These are phyloP conservation scores for Microbotryomycetes sp. DNA, from an alignment of 1,284 basidiomycete genomes.

Conservation along the genomic window DNA sequence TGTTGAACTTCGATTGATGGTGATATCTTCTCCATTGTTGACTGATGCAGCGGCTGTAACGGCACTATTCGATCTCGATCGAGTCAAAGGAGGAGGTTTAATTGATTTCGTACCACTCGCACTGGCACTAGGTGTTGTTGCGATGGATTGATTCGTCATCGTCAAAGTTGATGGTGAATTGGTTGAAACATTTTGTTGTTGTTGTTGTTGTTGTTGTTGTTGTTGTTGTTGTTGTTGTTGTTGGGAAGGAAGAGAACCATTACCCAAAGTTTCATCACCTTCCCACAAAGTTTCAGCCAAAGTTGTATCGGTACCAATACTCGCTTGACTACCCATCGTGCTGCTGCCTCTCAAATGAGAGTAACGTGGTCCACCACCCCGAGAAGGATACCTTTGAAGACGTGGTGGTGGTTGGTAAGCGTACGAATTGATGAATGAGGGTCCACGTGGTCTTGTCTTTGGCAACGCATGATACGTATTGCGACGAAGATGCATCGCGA, in stretches of 20 bases:
- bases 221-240: too few relatives aligned
- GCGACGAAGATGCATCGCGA: conserved; percentile 83
- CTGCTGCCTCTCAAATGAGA: conserved; percentile 24
- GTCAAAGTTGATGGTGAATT: not conserved
- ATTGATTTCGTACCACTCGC: too few relatives aligned
- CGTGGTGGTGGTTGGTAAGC: not conserved
- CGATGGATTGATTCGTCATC: not conserved
- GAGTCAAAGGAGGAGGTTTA: not conserved
- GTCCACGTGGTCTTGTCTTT: conserved; percentile 6
- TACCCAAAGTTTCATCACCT: conserved; percentile 6
- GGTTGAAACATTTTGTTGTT: too few relatives aligned
- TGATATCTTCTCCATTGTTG: not conserved
- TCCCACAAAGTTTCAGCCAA: conserved; percentile 32
- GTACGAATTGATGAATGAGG: not conserved
- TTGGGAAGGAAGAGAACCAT: too few relatives aligned
- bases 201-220: too few relatives aligned
- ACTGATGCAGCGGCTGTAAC: too few relatives aligned
- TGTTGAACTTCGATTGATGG: not conserved
- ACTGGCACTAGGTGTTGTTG: not conserved
- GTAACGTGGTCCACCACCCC: conserved; percentile 24
- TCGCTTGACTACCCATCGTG: conserved; percentile 18
- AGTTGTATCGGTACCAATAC: conserved; percentile 18
- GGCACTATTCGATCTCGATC: not conserved
- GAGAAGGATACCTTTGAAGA: not conserved
- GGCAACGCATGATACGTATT: conserved; percentile 83